These are phyloP conservation scores for Phoma sp. DNA, from an alignment of 2,329 filamentous ascomycete genomes.

Conservation along the genomic window DNA sequence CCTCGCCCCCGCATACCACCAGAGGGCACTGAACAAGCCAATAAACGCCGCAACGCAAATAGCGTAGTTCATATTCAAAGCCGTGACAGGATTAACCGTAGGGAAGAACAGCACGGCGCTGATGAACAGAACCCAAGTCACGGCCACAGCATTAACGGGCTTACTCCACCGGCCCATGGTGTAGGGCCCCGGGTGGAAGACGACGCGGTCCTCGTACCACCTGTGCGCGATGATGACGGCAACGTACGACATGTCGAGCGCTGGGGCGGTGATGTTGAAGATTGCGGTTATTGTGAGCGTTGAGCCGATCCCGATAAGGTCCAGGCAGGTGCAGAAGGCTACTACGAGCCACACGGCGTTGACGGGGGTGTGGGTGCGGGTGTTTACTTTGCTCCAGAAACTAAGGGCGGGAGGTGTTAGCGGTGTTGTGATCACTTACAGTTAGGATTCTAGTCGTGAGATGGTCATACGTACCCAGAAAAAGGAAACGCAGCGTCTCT, in stretches of 20 bases:
- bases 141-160: constrained; percentile 62
- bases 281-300: constrained; percentile 58
- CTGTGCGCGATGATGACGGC: constrained; percentile 66
- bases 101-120: constrained; percentile 65
- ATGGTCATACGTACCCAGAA: constrained; percentile 53
- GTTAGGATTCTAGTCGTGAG: not conserved
- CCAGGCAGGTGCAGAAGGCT: constrained; percentile 59
- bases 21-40: constrained; percentile 53
- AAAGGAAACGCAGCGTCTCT: constrained; percentile 67
- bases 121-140: constrained; percentile 68
- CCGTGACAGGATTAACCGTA: constrained; percentile 51
- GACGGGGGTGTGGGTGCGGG: constrained; percentile 63
- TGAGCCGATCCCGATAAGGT: constrained; percentile 60
- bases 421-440: not conserved
- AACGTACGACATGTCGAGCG: constrained; percentile 62
- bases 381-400: constrained; percentile 61
- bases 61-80: constrained; percentile 57
- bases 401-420: constrained; percentile 41
- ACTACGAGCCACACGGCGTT: constrained; percentile 71
- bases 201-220: constrained; percentile 59
- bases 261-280: constrained; percentile 56
- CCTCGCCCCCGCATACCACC: constrained; percentile 53
- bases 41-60: constrained; percentile 57
- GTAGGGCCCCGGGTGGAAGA: constrained; percentile 64
- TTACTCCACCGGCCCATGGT: constrained; percentile 63